A percentile compares a stretch with the other conserved stretches of the same genome.
phyloP scores from a whole-genome alignment of 139 green algal genomes.

The Asterochloris erici region DNA sequence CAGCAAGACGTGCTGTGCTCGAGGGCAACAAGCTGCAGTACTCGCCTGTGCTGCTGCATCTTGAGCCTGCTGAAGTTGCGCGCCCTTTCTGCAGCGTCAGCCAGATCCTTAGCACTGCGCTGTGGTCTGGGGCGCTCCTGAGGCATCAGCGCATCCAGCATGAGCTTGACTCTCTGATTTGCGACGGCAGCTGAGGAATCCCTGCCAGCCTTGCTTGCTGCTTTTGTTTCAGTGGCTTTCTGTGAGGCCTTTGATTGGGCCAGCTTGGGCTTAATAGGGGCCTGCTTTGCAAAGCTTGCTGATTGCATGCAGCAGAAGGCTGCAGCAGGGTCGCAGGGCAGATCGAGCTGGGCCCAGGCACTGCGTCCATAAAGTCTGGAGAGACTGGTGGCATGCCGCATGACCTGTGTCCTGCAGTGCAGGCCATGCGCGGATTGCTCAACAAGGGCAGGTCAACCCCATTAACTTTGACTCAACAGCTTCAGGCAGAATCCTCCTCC shows the following conservation, averaged over 20 bases:
- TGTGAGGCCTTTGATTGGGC: background rate
- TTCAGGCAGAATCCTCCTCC: no score
- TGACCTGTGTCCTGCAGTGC: background rate
- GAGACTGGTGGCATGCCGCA: background rate
- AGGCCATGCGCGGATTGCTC: background rate
- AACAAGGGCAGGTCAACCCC: no score
- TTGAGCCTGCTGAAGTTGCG: background rate
- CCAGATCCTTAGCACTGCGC: background rate
- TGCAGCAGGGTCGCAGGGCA: background rate
- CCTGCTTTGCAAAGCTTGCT: background rate
- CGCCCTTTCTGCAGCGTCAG: slow-evolving; percentile 3
- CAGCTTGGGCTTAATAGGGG: no score
- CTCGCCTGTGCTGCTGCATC: slow-evolving; percentile 10
- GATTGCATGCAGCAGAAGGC: background rate
- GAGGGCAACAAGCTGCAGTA: background rate
- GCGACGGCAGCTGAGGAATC: background rate
- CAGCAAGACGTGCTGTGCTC: background rate
- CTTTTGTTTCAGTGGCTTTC: slow-evolving; percentile 6
- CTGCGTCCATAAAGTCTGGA: background rate
- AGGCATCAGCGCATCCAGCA: background rate
- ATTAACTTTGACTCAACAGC: no score
- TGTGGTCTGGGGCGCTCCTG: background rate
- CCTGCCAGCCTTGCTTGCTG: slow-evolving; percentile 7
- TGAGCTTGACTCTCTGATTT: background rate
- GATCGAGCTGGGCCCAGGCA: background rate